Conservation (phyloP, 371 early-diverging fungal genomes). For the Actinomortierella ambigua region DNA sequence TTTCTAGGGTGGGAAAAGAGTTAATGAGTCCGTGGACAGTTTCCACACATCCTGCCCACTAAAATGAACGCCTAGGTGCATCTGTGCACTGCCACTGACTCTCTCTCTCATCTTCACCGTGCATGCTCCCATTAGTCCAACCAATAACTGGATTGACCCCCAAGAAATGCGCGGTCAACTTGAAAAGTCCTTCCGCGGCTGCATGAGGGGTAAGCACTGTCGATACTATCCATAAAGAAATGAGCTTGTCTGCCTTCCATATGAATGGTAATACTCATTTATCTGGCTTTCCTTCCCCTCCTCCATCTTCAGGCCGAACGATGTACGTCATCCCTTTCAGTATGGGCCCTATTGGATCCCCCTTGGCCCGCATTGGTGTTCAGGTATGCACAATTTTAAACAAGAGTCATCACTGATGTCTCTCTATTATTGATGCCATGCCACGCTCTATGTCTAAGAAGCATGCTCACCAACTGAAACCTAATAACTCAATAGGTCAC, state of each 20-base stretch:
- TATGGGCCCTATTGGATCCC: constrained; percentile 52
- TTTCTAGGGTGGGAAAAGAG: too few relatives aligned
- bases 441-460: too few relatives aligned
- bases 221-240: too few relatives aligned
- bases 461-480: too few relatives aligned
- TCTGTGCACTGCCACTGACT: not conserved
- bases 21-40: too few relatives aligned
- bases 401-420: too few relatives aligned
- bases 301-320: constrained; percentile 33
- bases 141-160: constrained; percentile 53
- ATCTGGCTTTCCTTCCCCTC: not conserved
- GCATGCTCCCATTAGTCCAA: constrained; percentile 32
- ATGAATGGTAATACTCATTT: not conserved
- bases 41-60: too few relatives aligned
- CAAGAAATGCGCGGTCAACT: constrained; percentile 39
- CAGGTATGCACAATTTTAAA: too few relatives aligned
- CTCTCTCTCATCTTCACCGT: not conserved
- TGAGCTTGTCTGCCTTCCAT: too few relatives aligned
- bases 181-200: constrained; percentile 46
- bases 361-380: constrained; percentile 47
- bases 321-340: constrained; percentile 56
- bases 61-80: too few relatives aligned
- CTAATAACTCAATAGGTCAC: constrained; percentile 24
- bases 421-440: too few relatives aligned
- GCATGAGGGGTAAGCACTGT: constrained; percentile 46